phyloP scores from a whole-genome alignment of 805 yeast species.

The Kodamaea fukazawae region DNA sequence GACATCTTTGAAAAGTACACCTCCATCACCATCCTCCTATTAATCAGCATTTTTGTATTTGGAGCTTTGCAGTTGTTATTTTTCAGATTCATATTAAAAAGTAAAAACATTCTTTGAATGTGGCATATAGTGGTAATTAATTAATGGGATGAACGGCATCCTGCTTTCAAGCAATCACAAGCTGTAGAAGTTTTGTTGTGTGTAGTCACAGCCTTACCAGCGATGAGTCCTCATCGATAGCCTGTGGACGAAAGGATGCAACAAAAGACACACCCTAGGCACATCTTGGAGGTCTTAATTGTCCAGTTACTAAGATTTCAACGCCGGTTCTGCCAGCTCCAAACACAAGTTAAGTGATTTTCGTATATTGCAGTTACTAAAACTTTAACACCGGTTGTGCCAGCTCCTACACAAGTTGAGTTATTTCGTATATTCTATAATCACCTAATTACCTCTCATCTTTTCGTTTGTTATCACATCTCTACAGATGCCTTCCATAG shows the following conservation, averaged over 20 bases:
- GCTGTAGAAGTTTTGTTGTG: too few relatives aligned
- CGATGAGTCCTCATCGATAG: too few relatives aligned
- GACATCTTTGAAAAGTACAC: constrained; percentile 35
- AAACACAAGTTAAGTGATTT: too few relatives aligned
- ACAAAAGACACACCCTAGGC: too few relatives aligned
- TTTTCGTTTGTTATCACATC: constrained; percentile 70
- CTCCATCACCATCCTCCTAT: constrained; percentile 22
- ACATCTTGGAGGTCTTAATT: too few relatives aligned
- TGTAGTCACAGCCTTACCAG: too few relatives aligned
- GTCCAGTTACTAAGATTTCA: too few relatives aligned
- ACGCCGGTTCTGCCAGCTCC: too few relatives aligned
- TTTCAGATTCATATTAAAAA: constrained; percentile 29
- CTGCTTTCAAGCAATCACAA: neutral
- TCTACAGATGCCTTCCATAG: constrained; percentile 68
- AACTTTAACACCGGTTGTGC: too few relatives aligned
- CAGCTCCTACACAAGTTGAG: too few relatives aligned
- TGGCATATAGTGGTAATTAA: neutral
- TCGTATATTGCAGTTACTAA: too few relatives aligned
- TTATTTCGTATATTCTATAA: neutral
- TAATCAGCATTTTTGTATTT: constrained; percentile 25
- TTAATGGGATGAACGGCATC: neutral
- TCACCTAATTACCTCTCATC: constrained; percentile 55
- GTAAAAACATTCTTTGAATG: constrained; percentile 19
- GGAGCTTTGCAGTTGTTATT: constrained; percentile 33
- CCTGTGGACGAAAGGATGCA: too few relatives aligned